phyloP scores from a whole-genome alignment of 2,329 filamentous ascomycete genomes.

The Epichloe glyceriae region DNA sequence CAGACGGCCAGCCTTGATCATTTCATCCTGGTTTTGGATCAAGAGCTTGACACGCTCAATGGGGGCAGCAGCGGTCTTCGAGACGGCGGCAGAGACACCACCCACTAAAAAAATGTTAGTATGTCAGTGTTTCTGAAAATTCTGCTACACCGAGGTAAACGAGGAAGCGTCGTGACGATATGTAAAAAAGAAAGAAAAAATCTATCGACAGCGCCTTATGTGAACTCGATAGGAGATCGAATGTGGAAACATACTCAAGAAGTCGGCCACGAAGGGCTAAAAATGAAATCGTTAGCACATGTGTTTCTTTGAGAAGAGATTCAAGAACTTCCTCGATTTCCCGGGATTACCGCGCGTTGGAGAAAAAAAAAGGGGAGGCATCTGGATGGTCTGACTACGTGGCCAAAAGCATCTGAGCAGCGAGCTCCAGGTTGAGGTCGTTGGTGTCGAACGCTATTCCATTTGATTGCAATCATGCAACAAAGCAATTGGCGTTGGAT shows the following conservation, averaged over 20 bases:
- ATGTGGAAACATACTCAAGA: slow-evolving; percentile 71
- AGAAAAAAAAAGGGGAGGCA: not conserved
- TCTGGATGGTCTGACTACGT: not conserved
- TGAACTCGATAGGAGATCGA: not conserved
- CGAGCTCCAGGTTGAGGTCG: not conserved
- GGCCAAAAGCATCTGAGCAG: not conserved
- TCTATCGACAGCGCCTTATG: not conserved
- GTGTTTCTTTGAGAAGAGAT: not conserved
- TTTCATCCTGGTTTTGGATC: slow-evolving; percentile 99
- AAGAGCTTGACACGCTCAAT: slow-evolving; percentile 99
- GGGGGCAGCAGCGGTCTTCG: slow-evolving; percentile 98
- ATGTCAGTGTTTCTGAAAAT: not conserved
- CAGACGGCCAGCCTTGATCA: slow-evolving; percentile 97
- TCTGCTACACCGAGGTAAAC: slow-evolving; percentile 1
- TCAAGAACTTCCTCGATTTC: slow-evolving; percentile 6
- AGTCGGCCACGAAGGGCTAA: slow-evolving; percentile 92
- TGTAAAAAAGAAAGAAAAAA: not conserved
- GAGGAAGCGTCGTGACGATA: not conserved
- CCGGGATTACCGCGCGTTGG: not conserved
- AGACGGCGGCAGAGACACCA: slow-evolving; percentile 99
- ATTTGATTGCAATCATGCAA: slow-evolving; percentile 7
- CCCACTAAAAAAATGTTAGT: slow-evolving; percentile 54
- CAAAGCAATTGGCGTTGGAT: slow-evolving; percentile 8
- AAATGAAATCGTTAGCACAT: slow-evolving; percentile 21
- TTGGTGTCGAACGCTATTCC: not conserved